Evolutionary conservation across 192 early-diverging fungal species (phyloP).

Genomic region (Linnemannia hyalina): DNA sequence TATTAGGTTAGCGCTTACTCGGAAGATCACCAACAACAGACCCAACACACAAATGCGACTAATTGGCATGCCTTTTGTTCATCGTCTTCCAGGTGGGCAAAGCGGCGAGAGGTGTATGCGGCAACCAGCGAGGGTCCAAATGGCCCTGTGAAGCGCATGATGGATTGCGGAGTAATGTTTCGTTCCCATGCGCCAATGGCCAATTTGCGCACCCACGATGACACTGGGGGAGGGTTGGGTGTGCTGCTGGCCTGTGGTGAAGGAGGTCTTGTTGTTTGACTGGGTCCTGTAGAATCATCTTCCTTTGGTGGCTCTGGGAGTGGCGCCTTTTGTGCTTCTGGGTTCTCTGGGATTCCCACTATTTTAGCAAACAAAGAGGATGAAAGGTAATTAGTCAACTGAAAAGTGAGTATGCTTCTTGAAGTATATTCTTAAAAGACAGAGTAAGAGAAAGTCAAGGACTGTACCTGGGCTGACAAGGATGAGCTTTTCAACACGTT

Average conservation of each 20-base stretch:
- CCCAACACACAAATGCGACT: not conserved
- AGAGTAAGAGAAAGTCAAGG: not conserved
- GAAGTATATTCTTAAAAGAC: not conserved
- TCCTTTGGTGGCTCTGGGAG: slow-evolving; percentile 35
- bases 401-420: too few species aligned
- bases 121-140: slow-evolving; percentile 76
- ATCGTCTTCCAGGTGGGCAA: slow-evolving; percentile 73
- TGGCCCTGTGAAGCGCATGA: slow-evolving; percentile 84
- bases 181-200: slow-evolving; percentile 77
- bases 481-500: slow-evolving; percentile 88
- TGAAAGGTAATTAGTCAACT: not conserved
- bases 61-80: slow-evolving; percentile 60
- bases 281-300: not conserved
- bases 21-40: not conserved
- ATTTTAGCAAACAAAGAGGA: slow-evolving; percentile 6
- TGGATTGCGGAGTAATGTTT: slow-evolving; percentile 83
- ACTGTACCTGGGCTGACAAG: slow-evolving; percentile 84
- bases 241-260: not conserved
- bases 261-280: slow-evolving; percentile 4
- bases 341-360: slow-evolving; percentile 76
- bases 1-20: not conserved
- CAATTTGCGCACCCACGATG: slow-evolving; percentile 53
- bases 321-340: slow-evolving; percentile 47
- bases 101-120: slow-evolving; percentile 70
- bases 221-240: slow-evolving; percentile 8